Conservation (phyloP, 306 rosid species). For the Sicyos edulis region DNA sequence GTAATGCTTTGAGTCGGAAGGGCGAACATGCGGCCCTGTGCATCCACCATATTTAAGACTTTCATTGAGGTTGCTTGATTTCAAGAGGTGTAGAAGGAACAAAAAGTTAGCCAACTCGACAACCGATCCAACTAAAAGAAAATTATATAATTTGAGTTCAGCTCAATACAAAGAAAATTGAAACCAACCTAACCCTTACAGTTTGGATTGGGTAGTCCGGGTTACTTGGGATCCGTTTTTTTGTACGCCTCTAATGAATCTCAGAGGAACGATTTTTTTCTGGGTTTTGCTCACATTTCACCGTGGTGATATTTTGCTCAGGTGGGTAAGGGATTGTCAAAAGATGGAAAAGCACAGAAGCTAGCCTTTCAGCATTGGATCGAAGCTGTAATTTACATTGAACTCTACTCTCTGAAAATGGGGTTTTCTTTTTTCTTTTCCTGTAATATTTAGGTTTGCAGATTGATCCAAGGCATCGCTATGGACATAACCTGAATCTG, state of each 20-base stretch:
- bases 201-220: no score
- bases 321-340: constrained; percentile 87
- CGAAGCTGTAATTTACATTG: constrained; percentile 60
- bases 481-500: constrained; percentile 82
- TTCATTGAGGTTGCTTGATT: no score
- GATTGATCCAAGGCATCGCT: constrained; percentile 97
- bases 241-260: not conserved
- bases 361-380: constrained; percentile 98
- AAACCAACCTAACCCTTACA: no score
- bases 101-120: no score
- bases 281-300: not conserved
- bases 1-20: no score
- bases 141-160: no score
- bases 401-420: not conserved
- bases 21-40: no score
- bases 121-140: no score
- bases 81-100: no score
- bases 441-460: constrained; percentile 24
- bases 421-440: not conserved
- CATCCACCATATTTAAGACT: no score
- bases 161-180: no score
- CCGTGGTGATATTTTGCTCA: constrained; percentile 25
- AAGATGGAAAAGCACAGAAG: constrained; percentile 81
- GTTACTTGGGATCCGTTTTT: no score
- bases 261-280: not conserved